These are phyloP conservation scores for Huntiella moniliformis DNA, from an alignment of 2,329 filamentous ascomycete species.

Conservation along the genomic window DNA sequence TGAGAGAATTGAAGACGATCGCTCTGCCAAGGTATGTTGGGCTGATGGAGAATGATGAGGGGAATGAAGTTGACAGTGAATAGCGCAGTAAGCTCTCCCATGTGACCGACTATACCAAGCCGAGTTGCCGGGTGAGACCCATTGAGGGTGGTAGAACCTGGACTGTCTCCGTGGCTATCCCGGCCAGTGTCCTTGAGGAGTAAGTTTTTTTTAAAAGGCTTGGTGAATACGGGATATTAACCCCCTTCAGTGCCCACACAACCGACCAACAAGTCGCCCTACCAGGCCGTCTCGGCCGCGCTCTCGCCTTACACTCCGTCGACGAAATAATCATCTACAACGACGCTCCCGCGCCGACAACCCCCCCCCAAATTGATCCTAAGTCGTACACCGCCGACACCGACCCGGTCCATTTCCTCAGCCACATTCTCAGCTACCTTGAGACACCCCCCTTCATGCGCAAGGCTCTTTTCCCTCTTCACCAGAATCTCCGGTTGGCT, in stretches of 20 bases:
- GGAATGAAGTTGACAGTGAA: neutral
- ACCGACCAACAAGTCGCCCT: conserved; percentile 58
- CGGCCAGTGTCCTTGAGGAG: conserved; percentile 61
- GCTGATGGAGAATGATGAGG: too few relatives aligned
- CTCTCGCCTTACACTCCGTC: conserved; percentile 63
- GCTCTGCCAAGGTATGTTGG: conserved; percentile 8
- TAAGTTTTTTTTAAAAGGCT: too few relatives aligned
- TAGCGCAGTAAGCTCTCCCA: conserved; percentile 34
- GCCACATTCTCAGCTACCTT: conserved; percentile 61
- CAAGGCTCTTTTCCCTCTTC: conserved; percentile 54
- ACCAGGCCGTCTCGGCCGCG: conserved; percentile 60
- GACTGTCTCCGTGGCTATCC: conserved; percentile 61
- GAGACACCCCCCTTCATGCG: conserved; percentile 73
- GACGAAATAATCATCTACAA: conserved; percentile 74
- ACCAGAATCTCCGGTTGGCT: conserved; percentile 57
- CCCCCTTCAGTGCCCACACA: conserved; percentile 38
- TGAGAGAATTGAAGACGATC: conserved; percentile 6
- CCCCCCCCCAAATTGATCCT: conserved; percentile 29
- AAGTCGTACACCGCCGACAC: conserved; percentile 46
- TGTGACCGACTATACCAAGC: conserved; percentile 31
- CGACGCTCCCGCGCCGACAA: conserved; percentile 35
- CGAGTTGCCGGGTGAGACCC: conserved; percentile 49
- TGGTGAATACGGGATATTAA: too few relatives aligned
- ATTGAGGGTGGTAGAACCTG: conserved; percentile 42
- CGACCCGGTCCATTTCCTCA: conserved; percentile 63